These are phyloP conservation scores for Mucor lusitanicus DNA, from an alignment of 371 early-diverging fungal species.

Conservation along the genomic window DNA sequence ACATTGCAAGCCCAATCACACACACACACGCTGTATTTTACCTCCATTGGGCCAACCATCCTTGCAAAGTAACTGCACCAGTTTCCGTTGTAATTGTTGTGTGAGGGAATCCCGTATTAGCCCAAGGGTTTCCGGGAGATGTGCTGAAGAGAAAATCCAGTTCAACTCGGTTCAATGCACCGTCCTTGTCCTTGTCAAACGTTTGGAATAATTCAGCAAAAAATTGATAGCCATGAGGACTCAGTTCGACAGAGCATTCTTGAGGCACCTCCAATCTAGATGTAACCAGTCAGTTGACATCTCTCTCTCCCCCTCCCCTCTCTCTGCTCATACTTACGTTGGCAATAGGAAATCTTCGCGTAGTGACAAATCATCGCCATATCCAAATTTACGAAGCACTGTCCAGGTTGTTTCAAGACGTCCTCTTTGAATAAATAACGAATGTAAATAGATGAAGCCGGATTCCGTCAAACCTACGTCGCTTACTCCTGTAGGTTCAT, in stretches of 20 bases:
- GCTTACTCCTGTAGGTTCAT: constrained; percentile 85
- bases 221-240: constrained; percentile 92
- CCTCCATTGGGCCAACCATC: constrained; percentile 96
- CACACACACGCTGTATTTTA: not conserved
- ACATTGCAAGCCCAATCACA: not conserved
- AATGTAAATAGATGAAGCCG: constrained; percentile 92
- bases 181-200: constrained; percentile 96
- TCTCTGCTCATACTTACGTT: constrained; percentile 43
- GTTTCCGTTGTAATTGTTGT: constrained; percentile 88
- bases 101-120: constrained; percentile 83
- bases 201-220: constrained; percentile 92
- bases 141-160: constrained; percentile 86
- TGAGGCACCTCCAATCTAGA: constrained; percentile 80
- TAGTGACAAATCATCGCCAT: constrained; percentile 89
- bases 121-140: constrained; percentile 91
- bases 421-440: constrained; percentile 94
- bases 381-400: constrained; percentile 93
- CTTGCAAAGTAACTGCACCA: constrained; percentile 91
- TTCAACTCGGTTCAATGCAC: constrained; percentile 85
- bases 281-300: not conserved
- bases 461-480: constrained; percentile 82
- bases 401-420: constrained; percentile 98
- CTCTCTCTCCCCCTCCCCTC: no score
- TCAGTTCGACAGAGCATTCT: constrained; percentile 92
- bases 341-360: constrained; percentile 89